Base-by-base conservation (phyloP, 2,329 filamentous ascomycete species). In the Colletotrichum melonis region DNA sequence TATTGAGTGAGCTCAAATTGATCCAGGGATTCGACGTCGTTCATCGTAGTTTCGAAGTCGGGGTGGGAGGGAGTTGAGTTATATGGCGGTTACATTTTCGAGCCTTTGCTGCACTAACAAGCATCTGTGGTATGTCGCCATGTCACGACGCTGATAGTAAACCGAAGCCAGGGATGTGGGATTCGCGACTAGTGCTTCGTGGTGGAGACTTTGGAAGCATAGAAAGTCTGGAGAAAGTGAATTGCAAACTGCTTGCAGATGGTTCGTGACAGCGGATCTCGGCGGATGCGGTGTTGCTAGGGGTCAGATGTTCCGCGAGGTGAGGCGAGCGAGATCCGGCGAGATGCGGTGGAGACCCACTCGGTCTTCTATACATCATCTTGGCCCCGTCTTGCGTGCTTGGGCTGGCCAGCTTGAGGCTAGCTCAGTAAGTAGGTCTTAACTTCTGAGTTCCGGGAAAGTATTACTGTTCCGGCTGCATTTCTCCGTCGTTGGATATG, bases 321-420 rank as follows among this genome's bases (percentile, higher is more conserved):
- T 26, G 67, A 16, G 16, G 49, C 54, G 59, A 70, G 69, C 69
- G 69, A 72, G 32, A 72, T 67, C 57, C 57, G 69, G 64, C 63
- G 64, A 72, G 64, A 72, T 63, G 35, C 63, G 69, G 28, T 42
- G 12, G 11, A 12, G 26, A 4, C 67, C 57, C 64, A 68, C 64
- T 49, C 54, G 24, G 49, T 26, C 35, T n/a, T 46, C 11, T 28
- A 58, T 63, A 72, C 69, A 68, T 35, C 69, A 72, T 63, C 57
- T 58, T 32, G 49, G 57, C 69, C 49, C 64, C 28, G 64, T 68
- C 64, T 68, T 72, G 69, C 64, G 57, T 72, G 69, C 57, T 72
- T 38, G 3, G 1, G 0, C 6, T 19, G 38, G 38, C 16, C 38
- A 42, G 38, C 38, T 42, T 42, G 16, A 42, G 38, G 6, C 38